A percentile compares a stretch with the other conserved stretches of the same genome.
Conservation (phyloP, 2,329 filamentous ascomycete genomes). For the Colletotrichum euphorbiae region DNA sequence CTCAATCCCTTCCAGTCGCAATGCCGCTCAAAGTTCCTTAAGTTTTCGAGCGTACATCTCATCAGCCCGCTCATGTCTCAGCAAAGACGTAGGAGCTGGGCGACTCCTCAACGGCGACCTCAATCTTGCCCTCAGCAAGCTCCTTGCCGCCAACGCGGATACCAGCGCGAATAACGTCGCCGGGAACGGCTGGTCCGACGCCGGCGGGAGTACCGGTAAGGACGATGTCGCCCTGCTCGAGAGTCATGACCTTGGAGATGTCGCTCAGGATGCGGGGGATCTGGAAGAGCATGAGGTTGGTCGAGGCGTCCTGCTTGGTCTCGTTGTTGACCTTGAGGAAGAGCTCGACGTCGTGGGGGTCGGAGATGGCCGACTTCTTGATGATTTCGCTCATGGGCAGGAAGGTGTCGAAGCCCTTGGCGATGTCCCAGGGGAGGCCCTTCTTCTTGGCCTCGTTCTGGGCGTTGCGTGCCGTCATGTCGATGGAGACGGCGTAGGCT, state of each 20-base stretch:
- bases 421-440: conserved; percentile 94
- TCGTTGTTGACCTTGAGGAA: conserved; percentile 87
- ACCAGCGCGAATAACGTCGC: conserved; percentile 88
- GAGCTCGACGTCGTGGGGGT: conserved; percentile 90
- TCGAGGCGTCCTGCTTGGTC: conserved; percentile 84
- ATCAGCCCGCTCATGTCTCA: conserved; percentile 67
- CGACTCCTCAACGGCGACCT: conserved; percentile 85
- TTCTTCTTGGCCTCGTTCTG: conserved; percentile 98
- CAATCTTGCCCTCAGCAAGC: conserved; percentile 84
- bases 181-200: conserved; percentile 85
- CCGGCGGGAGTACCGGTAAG: conserved; percentile 98
- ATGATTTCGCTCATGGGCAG: conserved; percentile 87
- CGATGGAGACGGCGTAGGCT: conserved; percentile 92
- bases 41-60: background rate
- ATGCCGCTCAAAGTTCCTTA: background rate
- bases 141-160: conserved; percentile 84
- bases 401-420: conserved; percentile 99
- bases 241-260: conserved; percentile 94
- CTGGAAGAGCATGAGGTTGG: conserved; percentile 92
- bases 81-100: conserved; percentile 81
- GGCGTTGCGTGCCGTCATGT: conserved; percentile 96
- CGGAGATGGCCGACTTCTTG: conserved; percentile 79
- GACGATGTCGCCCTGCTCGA: conserved; percentile 92
- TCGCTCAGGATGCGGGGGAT: conserved; percentile 90
- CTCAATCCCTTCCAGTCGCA: background rate